Evolutionary conservation across 2,329 filamentous ascomycete species (phyloP).

Genomic region (Cladobotryum protrusum): DNA sequence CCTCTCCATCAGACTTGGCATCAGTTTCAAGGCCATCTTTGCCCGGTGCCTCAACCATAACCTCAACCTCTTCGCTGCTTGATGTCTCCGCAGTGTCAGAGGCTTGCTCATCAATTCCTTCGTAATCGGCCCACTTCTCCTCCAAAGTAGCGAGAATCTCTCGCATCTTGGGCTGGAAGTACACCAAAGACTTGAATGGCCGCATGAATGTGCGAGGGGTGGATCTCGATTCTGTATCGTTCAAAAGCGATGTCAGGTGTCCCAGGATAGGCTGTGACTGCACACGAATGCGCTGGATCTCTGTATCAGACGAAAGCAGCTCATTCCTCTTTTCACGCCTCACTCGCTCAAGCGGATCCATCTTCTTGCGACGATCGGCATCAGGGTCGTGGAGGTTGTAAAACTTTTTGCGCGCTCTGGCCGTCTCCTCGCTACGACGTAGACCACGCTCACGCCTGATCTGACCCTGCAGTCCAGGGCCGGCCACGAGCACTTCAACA

Average conservation of each 20-base stretch:
- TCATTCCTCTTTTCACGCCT: constrained; percentile 22
- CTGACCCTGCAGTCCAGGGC: constrained; percentile 28
- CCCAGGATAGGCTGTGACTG: constrained; percentile 36
- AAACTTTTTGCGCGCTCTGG: constrained; percentile 28
- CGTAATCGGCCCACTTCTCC: constrained; percentile 35
- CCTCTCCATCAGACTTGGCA: constrained; percentile 11
- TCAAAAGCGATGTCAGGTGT: constrained; percentile 31
- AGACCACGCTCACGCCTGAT: constrained; percentile 32
- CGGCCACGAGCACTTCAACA: constrained; percentile 34
- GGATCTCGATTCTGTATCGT: constrained; percentile 29
- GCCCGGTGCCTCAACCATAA: constrained; percentile 19
- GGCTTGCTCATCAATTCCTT: constrained; percentile 22
- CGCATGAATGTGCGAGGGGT: constrained; percentile 34
- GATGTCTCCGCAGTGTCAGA: constrained; percentile 18
- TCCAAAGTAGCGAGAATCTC: constrained; percentile 32
- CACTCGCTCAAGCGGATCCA: constrained; percentile 15
- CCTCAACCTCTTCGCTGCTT: constrained; percentile 20
- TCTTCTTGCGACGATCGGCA: constrained; percentile 6
- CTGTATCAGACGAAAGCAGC: constrained; percentile 16
- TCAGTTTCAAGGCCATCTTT: neutral
- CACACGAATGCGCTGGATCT: constrained; percentile 33
- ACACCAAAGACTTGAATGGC: constrained; percentile 35
- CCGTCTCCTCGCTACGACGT: constrained; percentile 31
- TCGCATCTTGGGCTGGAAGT: constrained; percentile 37
- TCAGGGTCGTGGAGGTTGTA: constrained; percentile 10